These are phyloP conservation scores for Trichoderma polysporum DNA, from an alignment of 2,329 filamentous ascomycete species.

Conservation along the genomic window DNA sequence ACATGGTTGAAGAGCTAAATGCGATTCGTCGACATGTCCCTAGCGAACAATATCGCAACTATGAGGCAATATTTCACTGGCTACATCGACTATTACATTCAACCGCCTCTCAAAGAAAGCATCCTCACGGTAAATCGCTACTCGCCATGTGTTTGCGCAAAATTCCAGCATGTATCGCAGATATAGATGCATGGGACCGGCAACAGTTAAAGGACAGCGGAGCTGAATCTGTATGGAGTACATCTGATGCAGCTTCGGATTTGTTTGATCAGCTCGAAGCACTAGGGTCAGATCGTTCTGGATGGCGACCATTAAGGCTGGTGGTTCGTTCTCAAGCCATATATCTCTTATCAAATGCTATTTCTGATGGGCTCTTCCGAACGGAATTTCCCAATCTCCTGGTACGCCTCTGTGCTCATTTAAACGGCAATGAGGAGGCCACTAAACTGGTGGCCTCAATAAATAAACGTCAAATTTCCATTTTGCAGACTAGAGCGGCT, in stretches of 20 bases:
- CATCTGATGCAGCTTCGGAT: constrained; percentile 31
- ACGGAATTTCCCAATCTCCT: constrained; percentile 31
- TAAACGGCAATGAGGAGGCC: constrained; percentile 32
- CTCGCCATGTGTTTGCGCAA: constrained; percentile 39
- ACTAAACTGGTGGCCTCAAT: constrained; percentile 27
- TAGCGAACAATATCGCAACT: constrained; percentile 32
- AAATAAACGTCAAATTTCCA: constrained; percentile 20
- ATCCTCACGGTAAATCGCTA: constrained; percentile 34
- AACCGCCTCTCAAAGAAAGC: constrained; percentile 27
- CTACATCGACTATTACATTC: constrained; percentile 32
- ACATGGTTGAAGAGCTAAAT: constrained; percentile 27
- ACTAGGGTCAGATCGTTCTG: constrained; percentile 30
- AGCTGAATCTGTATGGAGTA: constrained; percentile 29
- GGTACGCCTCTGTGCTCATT: constrained; percentile 32
- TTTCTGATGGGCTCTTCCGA: constrained; percentile 34
- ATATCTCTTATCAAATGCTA: constrained; percentile 31
- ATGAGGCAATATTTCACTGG: constrained; percentile 37
- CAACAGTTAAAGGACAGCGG: constrained; percentile 27
- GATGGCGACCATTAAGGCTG: constrained; percentile 38
- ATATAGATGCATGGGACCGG: constrained; percentile 38
- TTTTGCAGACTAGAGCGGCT: constrained; percentile 23
- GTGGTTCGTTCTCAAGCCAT: constrained; percentile 36
- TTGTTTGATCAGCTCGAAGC: constrained; percentile 38
- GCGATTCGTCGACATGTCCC: constrained; percentile 27
- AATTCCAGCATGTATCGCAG: constrained; percentile 31